Evolutionary conservation across 2,329 filamentous ascomycete species (phyloP).

Genomic region (Paecilomyces niveus): DNA sequence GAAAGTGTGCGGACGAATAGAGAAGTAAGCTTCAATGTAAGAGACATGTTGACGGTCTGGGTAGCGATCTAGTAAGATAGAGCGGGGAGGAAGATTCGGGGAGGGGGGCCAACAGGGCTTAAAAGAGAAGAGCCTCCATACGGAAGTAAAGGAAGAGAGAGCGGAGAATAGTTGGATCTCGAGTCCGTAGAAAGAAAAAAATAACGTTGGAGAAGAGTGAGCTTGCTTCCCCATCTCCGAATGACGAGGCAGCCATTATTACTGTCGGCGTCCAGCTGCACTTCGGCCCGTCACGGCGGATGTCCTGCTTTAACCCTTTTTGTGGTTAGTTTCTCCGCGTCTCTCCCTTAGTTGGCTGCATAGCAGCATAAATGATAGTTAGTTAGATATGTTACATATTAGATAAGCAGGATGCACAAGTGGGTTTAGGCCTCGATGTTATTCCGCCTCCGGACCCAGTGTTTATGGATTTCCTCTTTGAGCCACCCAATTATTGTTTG

Average conservation of each 20-base stretch:
- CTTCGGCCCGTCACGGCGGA: background rate
- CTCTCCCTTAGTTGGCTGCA: background rate
- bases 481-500: slow-evolving; percentile 9
- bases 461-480: slow-evolving; percentile 34
- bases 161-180: background rate
- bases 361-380: background rate
- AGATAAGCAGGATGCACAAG: background rate
- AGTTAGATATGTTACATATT: too few relatives aligned
- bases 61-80: background rate
- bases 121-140: background rate
- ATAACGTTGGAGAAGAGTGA: background rate
- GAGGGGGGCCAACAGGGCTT: background rate
- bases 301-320: background rate
- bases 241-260: background rate
- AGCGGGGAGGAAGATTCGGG: background rate
- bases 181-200: background rate
- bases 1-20: slow-evolving; percentile 58
- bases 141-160: background rate
- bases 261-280: too few relatives aligned
- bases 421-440: slow-evolving; percentile 14
- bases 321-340: background rate
- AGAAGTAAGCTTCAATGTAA: slow-evolving; percentile 61
- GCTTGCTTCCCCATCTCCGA: background rate
- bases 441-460: slow-evolving; percentile 18
- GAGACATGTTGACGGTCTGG: slow-evolving; percentile 43